Evolutionary conservation across 139 green algal species (phyloP), one percentile per base, ranked within the genome.

Genomic region (Pleodorina starrii): DNA sequence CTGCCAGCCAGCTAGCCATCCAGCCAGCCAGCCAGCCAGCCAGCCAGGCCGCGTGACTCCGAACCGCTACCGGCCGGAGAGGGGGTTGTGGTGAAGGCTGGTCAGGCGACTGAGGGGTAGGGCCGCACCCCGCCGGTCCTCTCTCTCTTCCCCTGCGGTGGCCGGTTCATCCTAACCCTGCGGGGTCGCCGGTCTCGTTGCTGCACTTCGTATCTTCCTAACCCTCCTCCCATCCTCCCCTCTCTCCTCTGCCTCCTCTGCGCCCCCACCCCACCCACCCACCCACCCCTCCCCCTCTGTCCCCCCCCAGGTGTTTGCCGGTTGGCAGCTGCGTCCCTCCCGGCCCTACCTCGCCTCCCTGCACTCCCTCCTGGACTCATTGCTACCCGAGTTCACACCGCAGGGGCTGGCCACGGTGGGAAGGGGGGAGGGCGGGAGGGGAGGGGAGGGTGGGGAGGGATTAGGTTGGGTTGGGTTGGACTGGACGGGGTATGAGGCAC

Each of bases 311-410:
- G 83, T 71, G 43, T 88, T 88, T 40, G 66, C 83, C 7, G 46
- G 83, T 35, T 88, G 83, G 83, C 66, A 81, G 35, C 23, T 88
- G 66, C 83, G 68, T 5, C 83, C 83, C 21, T 50, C 83, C 4
- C 66, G 66, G 16, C 9, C 83, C 21, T 88, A 81, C 83, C 83
- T 88, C 46, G 21, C 42, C 32, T 66, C 83, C 17, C 83, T 88
- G 36, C 35, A 54, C 6, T 38, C 46, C 9, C 23, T 46, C 32
- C 19, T 44, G 27, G 83, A 80, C 46, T 21, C 35, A 1, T 29
- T 44, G 25, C 9, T 88, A 44, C 25, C 23, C 44, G 14, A 59
- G 46, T 81, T 81, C 68, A 17, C 35, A 1, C n/a, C 44, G 1
- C 27, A 32, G 35, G 83, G 68, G 2, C 66, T 88, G 83, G 83